Evolutionary conservation across 257 asterid genomes (phyloP).

Genomic region (Craterostigma plantagineum): DNA sequence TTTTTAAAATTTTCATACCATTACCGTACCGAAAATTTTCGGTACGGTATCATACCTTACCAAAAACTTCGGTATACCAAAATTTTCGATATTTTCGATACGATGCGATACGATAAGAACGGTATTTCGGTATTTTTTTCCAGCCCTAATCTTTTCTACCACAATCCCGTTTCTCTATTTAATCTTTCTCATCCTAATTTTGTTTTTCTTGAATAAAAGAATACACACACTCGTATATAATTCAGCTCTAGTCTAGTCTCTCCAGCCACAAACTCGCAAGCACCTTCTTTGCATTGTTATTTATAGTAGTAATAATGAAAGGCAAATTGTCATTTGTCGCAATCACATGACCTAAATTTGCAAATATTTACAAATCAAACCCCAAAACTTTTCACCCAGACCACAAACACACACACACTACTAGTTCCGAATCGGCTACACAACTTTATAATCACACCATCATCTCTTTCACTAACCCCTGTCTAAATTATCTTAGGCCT

Average conservation of each 20-base stretch:
- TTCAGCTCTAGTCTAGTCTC: background rate
- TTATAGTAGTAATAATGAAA: no score
- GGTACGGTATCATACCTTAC: no score
- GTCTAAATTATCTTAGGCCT: slow-evolving; percentile 6
- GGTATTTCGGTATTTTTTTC: no score
- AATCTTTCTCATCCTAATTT: no score
- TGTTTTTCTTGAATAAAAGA: background rate
- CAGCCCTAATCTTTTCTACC: background rate
- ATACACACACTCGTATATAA: background rate
- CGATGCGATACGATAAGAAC: no score
- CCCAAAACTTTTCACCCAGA: slow-evolving; percentile 2
- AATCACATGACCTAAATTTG: slow-evolving; percentile 1
- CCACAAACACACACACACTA: slow-evolving; percentile 4
- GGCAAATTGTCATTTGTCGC: no score
- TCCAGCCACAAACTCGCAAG: background rate
- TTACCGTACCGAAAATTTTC: no score
- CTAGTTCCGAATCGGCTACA: slow-evolving; percentile 4
- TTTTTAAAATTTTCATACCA: no score
- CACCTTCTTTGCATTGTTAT: no score
- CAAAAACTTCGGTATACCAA: no score
- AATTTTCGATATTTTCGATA: no score
- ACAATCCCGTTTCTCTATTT: background rate
- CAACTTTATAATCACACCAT: slow-evolving; percentile 4
- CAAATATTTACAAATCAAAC: slow-evolving; percentile 9
- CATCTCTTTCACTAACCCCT: slow-evolving; percentile 1